phyloP scores from a whole-genome alignment of 2,329 filamentous ascomycete genomes.

The Claviceps lovelessii region DNA sequence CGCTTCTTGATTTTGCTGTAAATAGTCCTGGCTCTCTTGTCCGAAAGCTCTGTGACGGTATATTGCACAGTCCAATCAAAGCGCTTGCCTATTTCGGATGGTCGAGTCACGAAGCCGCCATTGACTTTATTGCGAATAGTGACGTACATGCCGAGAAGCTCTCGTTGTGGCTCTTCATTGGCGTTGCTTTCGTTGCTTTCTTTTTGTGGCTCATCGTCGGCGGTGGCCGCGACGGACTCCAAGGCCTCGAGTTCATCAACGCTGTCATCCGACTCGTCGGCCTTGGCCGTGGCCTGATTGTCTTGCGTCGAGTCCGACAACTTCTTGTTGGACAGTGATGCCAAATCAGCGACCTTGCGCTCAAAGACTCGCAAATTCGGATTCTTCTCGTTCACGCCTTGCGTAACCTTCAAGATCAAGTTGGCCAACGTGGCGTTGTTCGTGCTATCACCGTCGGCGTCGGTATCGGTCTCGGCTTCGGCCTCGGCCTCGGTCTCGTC shows the following conservation, averaged over 20 bases:
- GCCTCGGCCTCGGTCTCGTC: slow-evolving; percentile 5
- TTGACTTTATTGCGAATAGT: slow-evolving; percentile 61
- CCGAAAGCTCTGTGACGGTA: slow-evolving; percentile 48
- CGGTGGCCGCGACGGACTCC: background rate
- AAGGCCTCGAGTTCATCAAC: background rate
- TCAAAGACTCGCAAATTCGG: slow-evolving; percentile 35
- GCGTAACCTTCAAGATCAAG: slow-evolving; percentile 37
- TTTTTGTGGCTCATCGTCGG: background rate
- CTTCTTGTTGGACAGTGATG: slow-evolving; percentile 22
- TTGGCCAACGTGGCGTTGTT: slow-evolving; percentile 25
- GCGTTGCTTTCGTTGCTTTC: background rate
- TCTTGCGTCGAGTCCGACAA: background rate
- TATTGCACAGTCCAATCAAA: slow-evolving; percentile 66
- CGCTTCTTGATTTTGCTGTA: slow-evolving; percentile 44
- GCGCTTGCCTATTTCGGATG: slow-evolving; percentile 25
- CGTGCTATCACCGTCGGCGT: background rate
- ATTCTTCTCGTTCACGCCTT: slow-evolving; percentile 26
- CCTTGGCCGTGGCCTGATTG: background rate
- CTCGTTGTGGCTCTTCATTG: slow-evolving; percentile 7
- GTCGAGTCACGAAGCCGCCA: slow-evolving; percentile 46
- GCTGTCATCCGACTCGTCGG: background rate
- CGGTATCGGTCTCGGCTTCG: no score
- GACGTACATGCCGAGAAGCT: slow-evolving; percentile 56
- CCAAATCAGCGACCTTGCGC: slow-evolving; percentile 34
- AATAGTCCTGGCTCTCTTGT: slow-evolving; percentile 29